Evolutionary conservation across 1,139 yeast genomes (phyloP), one percentile per base, ranked within the genome.

Genomic region (Protomyces pachydermus): DNA sequence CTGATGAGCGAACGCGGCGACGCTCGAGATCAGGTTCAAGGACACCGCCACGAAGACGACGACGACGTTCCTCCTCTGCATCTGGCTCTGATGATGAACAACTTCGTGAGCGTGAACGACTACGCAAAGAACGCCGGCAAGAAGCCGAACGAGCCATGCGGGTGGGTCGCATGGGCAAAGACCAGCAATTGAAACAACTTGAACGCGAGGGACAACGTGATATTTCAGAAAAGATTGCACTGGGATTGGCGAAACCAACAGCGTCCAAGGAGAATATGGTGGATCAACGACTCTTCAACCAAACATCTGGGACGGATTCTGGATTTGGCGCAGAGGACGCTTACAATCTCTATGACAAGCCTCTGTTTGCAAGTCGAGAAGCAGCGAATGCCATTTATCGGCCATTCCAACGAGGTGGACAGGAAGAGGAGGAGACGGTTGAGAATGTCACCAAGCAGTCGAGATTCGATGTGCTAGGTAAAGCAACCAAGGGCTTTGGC

Each of bases 291-390:
- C 72, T 85, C 39, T 83, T 79, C 68, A 73, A 81, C 10, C 79
- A 79, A 48, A 60, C 68, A 10, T 53, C 62, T n/a, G 68, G 68
- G 14, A 52, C 66, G 52, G 70, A 68, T 2, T 67, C 71, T 3
- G 69, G 70, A 3, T 74, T 78, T 18, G 74, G 77, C 5, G 75
- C 77, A 46, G 75, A 76, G 61, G 75, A 76, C 65, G 81, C 79
- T 42, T 84, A 81, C 64, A 82, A 81, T 68, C 74, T 82, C 2
- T 85, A 85, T 69, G 86, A 83, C 68, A 78, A 74, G 63, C 84
- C 88, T 0, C 72, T 85, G 39, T 85, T 84, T 70, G 75, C 76
- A 51, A 81, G 79, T 1, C 82, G 82, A 60, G 82, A 80, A 63
- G 83, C 81, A 9, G 75, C 82, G 9, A 79, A 79, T 60, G 79